Evolutionary conservation across 2,329 filamentous ascomycete species (phyloP).

Genomic region (Colletotrichum sp.): DNA sequence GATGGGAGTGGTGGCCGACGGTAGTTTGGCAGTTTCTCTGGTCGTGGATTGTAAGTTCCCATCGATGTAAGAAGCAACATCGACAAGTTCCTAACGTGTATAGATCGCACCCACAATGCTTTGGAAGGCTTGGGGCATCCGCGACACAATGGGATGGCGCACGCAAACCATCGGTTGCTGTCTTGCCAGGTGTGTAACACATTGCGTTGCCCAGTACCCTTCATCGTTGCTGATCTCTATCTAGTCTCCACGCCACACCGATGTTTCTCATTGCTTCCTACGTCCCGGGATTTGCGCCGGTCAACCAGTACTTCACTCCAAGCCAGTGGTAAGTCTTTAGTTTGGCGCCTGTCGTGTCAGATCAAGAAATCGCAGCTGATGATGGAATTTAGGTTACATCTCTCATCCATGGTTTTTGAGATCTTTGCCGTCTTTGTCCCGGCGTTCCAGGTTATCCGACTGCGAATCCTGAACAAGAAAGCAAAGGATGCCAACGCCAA

Average conservation of each 20-base stretch:
- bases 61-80: background rate
- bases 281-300: conserved; percentile 38
- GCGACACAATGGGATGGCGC: conserved; percentile 63
- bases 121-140: conserved; percentile 57
- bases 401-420: conserved; percentile 60
- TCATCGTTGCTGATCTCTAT: background rate
- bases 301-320: conserved; percentile 55
- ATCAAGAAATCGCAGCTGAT: background rate
- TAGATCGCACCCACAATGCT: conserved; percentile 55
- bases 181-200: conserved; percentile 31
- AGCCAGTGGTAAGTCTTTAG: conserved; percentile 51
- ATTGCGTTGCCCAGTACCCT: background rate
- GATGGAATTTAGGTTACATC: conserved; percentile 40
- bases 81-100: background rate
- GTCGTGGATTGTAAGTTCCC: conserved; percentile 49
- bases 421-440: conserved; percentile 61
- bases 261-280: conserved; percentile 60
- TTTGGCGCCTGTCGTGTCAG: rapidly evolving
- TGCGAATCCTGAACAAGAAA: conserved; percentile 25
- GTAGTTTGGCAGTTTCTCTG: conserved; percentile 61
- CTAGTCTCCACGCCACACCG: conserved; percentile 58
- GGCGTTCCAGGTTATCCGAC: conserved; percentile 31
- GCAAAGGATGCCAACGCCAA: conserved; percentile 30
- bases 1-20: conserved; percentile 67
- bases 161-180: conserved; percentile 53